phyloP scores from a whole-genome alignment of 2,329 filamentous ascomycete species.

The Stachybotrys elegans region DNA sequence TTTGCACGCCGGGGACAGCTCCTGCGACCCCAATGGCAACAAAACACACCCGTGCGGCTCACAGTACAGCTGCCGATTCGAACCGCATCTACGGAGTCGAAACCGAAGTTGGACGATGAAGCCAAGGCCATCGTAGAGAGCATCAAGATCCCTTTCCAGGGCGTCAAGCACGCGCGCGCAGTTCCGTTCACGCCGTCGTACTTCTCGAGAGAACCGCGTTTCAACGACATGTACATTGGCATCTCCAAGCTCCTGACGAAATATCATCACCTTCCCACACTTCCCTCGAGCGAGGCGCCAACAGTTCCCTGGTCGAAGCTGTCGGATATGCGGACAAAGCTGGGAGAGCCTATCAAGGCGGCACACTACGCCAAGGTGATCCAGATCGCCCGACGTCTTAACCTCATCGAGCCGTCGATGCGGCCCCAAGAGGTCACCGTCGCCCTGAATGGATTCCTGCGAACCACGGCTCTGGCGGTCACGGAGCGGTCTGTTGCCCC shows the following conservation, averaged over 20 bases:
- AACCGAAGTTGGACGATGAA: slow-evolving; percentile 6
- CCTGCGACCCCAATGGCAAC: slow-evolving; percentile 22
- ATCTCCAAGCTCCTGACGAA: slow-evolving; percentile 68
- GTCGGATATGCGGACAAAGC: slow-evolving; percentile 64
- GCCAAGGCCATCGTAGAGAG: slow-evolving; percentile 14
- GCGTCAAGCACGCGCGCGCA: slow-evolving; percentile 57
- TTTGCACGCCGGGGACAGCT: slow-evolving; percentile 27
- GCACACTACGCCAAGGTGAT: slow-evolving; percentile 77
- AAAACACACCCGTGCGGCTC: slow-evolving; percentile 15
- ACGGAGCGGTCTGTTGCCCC: slow-evolving; percentile 57
- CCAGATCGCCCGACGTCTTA: slow-evolving; percentile 70
- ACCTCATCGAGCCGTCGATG: slow-evolving; percentile 76
- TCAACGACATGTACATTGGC: slow-evolving; percentile 77
- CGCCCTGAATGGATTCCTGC: slow-evolving; percentile 65
- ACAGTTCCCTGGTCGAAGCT: slow-evolving; percentile 77
- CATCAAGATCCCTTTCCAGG: slow-evolving; percentile 23
- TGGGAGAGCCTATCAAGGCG: slow-evolving; percentile 68
- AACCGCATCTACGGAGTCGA: slow-evolving; percentile 17
- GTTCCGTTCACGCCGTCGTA: slow-evolving; percentile 88
- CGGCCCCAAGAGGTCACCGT: slow-evolving; percentile 64
- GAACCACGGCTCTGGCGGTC: slow-evolving; percentile 66
- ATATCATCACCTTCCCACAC: slow-evolving; percentile 67
- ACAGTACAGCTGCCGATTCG: slow-evolving; percentile 20
- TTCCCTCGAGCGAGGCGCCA: slow-evolving; percentile 61
- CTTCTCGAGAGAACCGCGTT: slow-evolving; percentile 79